Evolutionary conservation across 2,329 filamentous ascomycete species (phyloP).

Genomic region (Didymella arachidicola): DNA sequence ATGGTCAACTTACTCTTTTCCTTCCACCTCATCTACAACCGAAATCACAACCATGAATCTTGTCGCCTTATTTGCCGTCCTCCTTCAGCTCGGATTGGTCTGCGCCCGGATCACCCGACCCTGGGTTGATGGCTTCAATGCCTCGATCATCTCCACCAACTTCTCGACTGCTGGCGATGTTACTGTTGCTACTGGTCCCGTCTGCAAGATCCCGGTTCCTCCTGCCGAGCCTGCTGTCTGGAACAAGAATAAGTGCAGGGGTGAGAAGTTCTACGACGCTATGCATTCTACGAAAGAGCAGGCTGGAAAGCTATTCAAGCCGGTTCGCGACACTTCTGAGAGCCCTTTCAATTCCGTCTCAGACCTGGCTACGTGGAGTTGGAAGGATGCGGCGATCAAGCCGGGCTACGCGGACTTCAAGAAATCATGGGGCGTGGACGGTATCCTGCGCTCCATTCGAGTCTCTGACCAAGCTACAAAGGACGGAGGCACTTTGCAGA

Average conservation of each 20-base stretch:
- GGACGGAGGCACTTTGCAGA: constrained; percentile 11
- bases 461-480: constrained; percentile 11
- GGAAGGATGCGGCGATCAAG: constrained; percentile 1
- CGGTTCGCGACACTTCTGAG: constrained; percentile 5
- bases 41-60: background rate
- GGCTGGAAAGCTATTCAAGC: constrained; percentile 14
- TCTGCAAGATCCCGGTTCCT: constrained; percentile 1
- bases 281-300: constrained; percentile 7
- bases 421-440: constrained; percentile 8
- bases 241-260: constrained; percentile 12
- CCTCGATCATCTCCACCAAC: background rate
- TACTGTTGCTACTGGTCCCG: background rate
- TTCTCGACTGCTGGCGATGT: background rate
- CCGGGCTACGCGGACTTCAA: background rate
- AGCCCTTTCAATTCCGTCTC: constrained; percentile 1
- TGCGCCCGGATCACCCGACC: background rate
- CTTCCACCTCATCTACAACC: background rate
- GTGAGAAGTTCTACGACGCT: constrained; percentile 11
- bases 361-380: constrained; percentile 1
- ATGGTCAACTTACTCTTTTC: background rate
- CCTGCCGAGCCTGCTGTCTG: background rate
- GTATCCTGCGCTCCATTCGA: constrained; percentile 10
- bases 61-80: background rate
- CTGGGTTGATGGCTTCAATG: background rate
- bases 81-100: background rate